phyloP scores from a whole-genome alignment of 169 alveolate genomes.

The Eimeria zaria region DNA sequence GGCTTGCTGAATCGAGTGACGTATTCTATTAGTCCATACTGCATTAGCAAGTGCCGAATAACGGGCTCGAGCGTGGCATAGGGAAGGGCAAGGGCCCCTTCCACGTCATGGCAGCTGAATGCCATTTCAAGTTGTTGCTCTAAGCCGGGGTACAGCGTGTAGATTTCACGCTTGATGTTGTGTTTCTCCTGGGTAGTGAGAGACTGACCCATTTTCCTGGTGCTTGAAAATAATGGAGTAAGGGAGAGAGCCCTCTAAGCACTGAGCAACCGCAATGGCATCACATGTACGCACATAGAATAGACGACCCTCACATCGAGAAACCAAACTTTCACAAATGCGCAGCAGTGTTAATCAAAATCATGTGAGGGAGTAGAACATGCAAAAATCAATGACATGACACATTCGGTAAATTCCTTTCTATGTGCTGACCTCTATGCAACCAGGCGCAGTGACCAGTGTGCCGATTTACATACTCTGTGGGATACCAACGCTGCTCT shows the following conservation, averaged over 20 bases:
- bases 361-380: background rate
- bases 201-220: constrained; percentile 81
- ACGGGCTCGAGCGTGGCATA: constrained; percentile 91
- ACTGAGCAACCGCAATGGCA: constrained; percentile 8
- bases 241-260: constrained; percentile 56
- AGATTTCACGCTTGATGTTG: constrained; percentile 82
- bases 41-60: constrained; percentile 91
- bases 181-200: constrained; percentile 84
- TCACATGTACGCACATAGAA: background rate
- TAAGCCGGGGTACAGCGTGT: constrained; percentile 90
- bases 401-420: background rate
- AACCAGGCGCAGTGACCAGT: background rate
- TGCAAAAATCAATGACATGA: background rate
- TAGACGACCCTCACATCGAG: background rate
- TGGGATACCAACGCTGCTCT: background rate
- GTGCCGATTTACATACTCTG: background rate
- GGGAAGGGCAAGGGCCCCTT: constrained; percentile 89
- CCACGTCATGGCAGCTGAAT: constrained; percentile 91
- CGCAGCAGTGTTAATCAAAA: background rate
- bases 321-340: background rate
- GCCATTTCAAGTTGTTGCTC: constrained; percentile 91
- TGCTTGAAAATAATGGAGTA: background rate
- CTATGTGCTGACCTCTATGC: background rate
- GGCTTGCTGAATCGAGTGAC: constrained; percentile 88
- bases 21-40: constrained; percentile 92